Evolutionary conservation across 2,329 filamentous ascomycete species (phyloP), one percentile per base, ranked within the genome.

Genomic region (Xylaria sp.): DNA sequence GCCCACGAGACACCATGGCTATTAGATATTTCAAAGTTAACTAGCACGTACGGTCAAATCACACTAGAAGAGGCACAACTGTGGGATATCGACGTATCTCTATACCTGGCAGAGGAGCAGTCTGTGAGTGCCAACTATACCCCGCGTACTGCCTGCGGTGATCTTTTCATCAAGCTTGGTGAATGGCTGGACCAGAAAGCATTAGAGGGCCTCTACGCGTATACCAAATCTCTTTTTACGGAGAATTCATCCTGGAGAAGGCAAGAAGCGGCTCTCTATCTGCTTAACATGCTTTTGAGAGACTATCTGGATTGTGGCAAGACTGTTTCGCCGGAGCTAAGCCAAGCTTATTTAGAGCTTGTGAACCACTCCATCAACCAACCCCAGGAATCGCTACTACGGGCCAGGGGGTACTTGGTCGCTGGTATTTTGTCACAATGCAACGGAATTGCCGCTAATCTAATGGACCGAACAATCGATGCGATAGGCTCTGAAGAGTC

Each of bases 81-180:
- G 10, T 99, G 96, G 96, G 93, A 97, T 74, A 93, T 97, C 71
- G 96, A 99, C 79, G 92, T 97, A 73, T 98, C 97, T 67, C 87
- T 99, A 2, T 99, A 97, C 80, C 86, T 99, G 56, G 95, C 94
- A 0, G 96, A 99, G 80, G 95, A 98, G 81, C 95, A 93, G 1
- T 95, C 94, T 2, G 92, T 97, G 20, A 97, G 94, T 13, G 93
- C 94, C 38, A 98, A 98, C 80, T 99, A 98, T 81, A 97, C 96
- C 0, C 93, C 96, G 15, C 90, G 96, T 73, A 97, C 93, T 20
- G 96, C 95, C 48, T 96, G 93, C 71, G 94, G 94, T 58, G 96
- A 98, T 78, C 84, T 99, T 58, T 87, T 97, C 33, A 94, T 97
- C 81, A 97, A 97, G 82, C 85, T 97, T 67, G 93, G 93, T 57